These are phyloP conservation scores for Dispira simplex DNA, from an alignment of 192 early-diverging fungal genomes.

Conservation along the genomic window DNA sequence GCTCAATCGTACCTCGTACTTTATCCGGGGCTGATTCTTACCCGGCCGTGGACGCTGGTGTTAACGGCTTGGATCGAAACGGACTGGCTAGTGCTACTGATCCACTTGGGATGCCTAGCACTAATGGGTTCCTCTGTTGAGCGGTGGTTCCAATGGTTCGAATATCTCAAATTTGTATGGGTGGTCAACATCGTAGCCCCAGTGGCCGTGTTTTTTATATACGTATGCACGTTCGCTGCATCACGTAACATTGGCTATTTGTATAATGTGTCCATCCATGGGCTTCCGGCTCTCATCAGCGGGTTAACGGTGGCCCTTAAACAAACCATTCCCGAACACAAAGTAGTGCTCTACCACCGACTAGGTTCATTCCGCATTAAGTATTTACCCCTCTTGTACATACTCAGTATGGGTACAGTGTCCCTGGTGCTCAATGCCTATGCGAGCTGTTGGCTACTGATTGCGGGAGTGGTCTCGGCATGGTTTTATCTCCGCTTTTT, in stretches of 20 bases:
- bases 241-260: constrained; percentile 15
- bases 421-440: constrained; percentile 16
- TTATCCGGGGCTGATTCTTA: constrained; percentile 16
- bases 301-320: constrained; percentile 80
- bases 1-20: constrained; percentile 16
- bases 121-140: constrained; percentile 66
- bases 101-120: constrained; percentile 15
- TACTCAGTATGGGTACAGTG: constrained; percentile 10
- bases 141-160: constrained; percentile 61
- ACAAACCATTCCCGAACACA: constrained; percentile 78
- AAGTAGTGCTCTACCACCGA: constrained; percentile 43
- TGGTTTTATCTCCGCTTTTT: constrained; percentile 84
- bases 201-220: not conserved
- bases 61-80: constrained; percentile 21
- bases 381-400: not conserved
- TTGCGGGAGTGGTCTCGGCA: constrained; percentile 51
- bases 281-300: constrained; percentile 49
- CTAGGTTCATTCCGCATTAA: constrained; percentile 57
- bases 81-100: constrained; percentile 16
- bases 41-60: constrained; percentile 27
- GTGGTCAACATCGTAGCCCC: constrained; percentile 15
- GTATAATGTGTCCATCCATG: constrained; percentile 44
- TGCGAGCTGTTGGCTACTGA: constrained; percentile 43
- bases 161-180: constrained; percentile 50
- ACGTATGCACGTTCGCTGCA: not conserved